Evolutionary conservation across 495 filamentous ascomycete species (phyloP).

Genomic region (Aspergillus campestris): DNA sequence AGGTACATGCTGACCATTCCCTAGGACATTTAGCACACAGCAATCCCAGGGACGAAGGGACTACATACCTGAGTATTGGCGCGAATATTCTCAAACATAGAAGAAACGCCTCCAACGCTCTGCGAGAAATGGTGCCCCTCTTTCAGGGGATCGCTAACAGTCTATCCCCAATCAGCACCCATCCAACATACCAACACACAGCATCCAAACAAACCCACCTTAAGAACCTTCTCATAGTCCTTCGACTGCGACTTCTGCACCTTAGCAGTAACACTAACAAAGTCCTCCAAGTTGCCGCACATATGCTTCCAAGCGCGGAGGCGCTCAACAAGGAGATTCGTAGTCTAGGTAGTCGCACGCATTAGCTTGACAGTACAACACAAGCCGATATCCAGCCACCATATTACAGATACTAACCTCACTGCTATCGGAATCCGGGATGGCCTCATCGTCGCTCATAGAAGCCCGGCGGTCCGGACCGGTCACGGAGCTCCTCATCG

Average conservation of each 20-base stretch:
- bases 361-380: neutral
- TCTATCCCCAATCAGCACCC: conserved; percentile 34
- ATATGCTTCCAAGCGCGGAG: conserved; percentile 94
- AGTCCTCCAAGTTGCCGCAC: conserved; percentile 82
- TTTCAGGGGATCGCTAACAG: conserved; percentile 73
- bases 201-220: conserved; percentile 41
- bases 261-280: conserved; percentile 75
- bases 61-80: conserved; percentile 70
- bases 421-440: conserved; percentile 71
- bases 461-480: conserved; percentile 32
- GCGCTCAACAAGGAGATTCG: conserved; percentile 71
- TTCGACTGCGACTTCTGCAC: conserved; percentile 75
- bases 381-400: neutral
- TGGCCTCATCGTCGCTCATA: conserved; percentile 51
- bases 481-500: conserved; percentile 41
- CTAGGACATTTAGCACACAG: conserved; percentile 22
- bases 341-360: conserved; percentile 42
- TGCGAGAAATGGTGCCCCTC: conserved; percentile 91
- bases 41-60: neutral
- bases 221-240: conserved; percentile 91
- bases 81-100: conserved; percentile 87
- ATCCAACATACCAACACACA: neutral
- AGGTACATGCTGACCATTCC: conserved; percentile 77
- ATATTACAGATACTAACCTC: conserved; percentile 44
- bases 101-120: conserved; percentile 70